Conservation (phyloP, 106 monocot species). For the Agapanthus africanus region DNA sequence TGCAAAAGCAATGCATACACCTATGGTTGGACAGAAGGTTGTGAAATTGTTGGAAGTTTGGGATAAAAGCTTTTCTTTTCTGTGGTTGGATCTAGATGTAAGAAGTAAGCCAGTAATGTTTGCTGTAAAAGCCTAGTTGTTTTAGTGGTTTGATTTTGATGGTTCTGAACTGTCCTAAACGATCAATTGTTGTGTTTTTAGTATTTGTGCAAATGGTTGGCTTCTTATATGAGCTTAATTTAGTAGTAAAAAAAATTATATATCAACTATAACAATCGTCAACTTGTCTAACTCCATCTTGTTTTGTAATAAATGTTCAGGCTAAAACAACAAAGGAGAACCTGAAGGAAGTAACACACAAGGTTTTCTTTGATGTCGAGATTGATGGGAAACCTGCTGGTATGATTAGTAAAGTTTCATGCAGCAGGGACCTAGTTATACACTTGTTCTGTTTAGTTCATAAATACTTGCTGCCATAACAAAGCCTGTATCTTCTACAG, state of each 20-base stretch:
- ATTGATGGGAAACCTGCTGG: slow-evolving; percentile 85
- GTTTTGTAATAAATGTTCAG: slow-evolving; percentile 25
- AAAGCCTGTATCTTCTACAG: not conserved
- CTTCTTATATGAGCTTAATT: not conserved
- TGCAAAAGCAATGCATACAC: too few species aligned
- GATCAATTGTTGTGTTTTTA: not conserved
- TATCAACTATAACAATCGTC: not conserved
- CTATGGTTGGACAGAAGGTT: too few species aligned
- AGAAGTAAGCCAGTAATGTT: too few species aligned
- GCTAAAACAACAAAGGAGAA: slow-evolving; percentile 58
- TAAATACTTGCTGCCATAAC: not conserved
- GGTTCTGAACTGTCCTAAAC: not conserved
- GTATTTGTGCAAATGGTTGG: not conserved
- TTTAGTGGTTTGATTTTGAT: too few species aligned
- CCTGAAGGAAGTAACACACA: slow-evolving; percentile 83
- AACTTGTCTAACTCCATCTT: not conserved
- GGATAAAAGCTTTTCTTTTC: too few species aligned
- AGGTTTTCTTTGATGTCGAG: slow-evolving; percentile 90
- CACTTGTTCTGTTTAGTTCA: not conserved
- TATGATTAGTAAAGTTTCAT: slow-evolving; percentile 11
- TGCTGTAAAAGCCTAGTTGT: not conserved
- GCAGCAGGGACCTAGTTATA: not conserved
- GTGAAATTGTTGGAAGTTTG: too few species aligned
- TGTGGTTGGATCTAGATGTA: too few species aligned
- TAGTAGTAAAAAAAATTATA: not conserved